Conservation (phyloP, 2,329 filamentous ascomycete species). For the Stachybotrys elegans region DNA sequence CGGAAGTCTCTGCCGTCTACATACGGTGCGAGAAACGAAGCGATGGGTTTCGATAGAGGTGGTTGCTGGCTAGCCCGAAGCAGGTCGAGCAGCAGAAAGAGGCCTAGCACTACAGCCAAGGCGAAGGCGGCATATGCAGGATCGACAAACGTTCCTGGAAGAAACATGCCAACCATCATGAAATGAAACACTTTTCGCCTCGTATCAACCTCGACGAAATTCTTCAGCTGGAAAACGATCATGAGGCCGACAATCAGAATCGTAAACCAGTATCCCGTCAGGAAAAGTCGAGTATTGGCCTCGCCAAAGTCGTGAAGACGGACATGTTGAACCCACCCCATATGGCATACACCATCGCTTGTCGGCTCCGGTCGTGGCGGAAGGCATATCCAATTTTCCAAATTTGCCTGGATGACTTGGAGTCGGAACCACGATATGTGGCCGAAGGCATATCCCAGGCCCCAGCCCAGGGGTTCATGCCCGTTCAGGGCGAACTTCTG, state of each 20-base stretch:
- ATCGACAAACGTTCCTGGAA: constrained; percentile 82
- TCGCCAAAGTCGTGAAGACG: constrained; percentile 62
- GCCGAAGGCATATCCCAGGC: constrained; percentile 81
- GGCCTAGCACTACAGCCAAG: constrained; percentile 69
- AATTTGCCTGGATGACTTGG: constrained; percentile 61
- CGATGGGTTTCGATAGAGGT: constrained; percentile 80
- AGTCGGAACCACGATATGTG: constrained; percentile 69
- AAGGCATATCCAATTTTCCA: constrained; percentile 72
- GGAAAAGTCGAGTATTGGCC: constrained; percentile 74
- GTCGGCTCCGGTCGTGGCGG: constrained; percentile 39
- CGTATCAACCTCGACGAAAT: constrained; percentile 87
- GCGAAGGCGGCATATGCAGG: constrained; percentile 78
- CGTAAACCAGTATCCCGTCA: constrained; percentile 67
- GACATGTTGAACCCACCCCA: constrained; percentile 61
- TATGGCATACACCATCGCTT: constrained; percentile 33
- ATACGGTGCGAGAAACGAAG: constrained; percentile 84
- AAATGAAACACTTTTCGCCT: constrained; percentile 96
- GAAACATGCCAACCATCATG: constrained; percentile 95
- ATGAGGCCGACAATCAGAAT: constrained; percentile 68
- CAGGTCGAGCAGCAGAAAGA: constrained; percentile 86
- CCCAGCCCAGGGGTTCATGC: constrained; percentile 87
- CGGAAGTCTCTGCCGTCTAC: constrained; percentile 90
- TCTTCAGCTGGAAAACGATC: constrained; percentile 68
- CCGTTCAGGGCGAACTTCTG: constrained; percentile 60
- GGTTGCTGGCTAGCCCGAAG: constrained; percentile 88